phyloP scores from a whole-genome alignment of 345 rosid species.

The Aurinia saxatilis region DNA sequence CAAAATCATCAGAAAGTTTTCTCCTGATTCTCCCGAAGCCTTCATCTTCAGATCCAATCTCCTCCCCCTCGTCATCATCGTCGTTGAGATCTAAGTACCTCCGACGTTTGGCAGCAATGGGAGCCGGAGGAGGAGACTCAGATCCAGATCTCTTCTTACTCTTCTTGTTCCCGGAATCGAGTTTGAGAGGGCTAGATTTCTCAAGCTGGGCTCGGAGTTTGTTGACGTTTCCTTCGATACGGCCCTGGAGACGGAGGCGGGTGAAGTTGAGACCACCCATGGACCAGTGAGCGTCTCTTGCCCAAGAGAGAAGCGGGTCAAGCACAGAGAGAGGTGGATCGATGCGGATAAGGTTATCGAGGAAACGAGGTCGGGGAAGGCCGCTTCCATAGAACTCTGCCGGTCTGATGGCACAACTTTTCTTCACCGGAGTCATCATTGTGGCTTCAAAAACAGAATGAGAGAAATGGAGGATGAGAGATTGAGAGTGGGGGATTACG shows the following conservation, averaged over 20 bases:
- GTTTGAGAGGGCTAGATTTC: conserved; percentile 7
- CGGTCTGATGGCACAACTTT: conserved; percentile 32
- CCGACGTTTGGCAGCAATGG: conserved; percentile 46
- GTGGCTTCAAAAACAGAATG: background rate
- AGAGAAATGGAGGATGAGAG: background rate
- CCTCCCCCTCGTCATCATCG: conserved; percentile 25
- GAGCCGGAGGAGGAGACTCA: conserved; percentile 64
- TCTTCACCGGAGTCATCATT: conserved; percentile 48
- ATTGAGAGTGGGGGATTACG: background rate
- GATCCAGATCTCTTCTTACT: conserved; percentile 27
- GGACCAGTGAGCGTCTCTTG: conserved; percentile 93
- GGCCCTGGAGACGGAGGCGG: conserved; percentile 87
- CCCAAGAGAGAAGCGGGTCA: conserved; percentile 87
- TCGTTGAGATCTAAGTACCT: conserved; percentile 43
- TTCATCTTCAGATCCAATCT: conserved; percentile 14
- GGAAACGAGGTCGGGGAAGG: conserved; percentile 88
- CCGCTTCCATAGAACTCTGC: conserved; percentile 80
- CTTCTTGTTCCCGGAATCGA: background rate
- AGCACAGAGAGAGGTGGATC: conserved; percentile 66
- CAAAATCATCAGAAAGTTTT: conserved; percentile 67
- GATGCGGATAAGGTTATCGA: conserved; percentile 47
- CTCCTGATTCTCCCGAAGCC: conserved; percentile 31
- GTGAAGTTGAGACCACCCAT: conserved; percentile 89
- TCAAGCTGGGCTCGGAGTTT: conserved; percentile 51
- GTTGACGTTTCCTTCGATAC: conserved; percentile 66